phyloP scores from a whole-genome alignment of 257 asterid genomes.

The Fraxinus anomala region DNA sequence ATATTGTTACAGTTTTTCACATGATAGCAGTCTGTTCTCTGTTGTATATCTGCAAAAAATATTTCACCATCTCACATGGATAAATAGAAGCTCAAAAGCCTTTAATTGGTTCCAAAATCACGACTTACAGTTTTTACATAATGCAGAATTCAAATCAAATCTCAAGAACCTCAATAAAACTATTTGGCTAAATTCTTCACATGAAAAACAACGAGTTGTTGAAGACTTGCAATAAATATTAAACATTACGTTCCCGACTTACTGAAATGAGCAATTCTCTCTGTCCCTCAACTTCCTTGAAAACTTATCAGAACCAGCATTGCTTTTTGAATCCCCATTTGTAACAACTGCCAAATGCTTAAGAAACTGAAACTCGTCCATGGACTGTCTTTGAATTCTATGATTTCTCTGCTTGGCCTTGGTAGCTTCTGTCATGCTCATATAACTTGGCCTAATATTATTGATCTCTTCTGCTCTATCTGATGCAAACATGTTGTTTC shows the following conservation, averaged over 20 bases:
- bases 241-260: slow-evolving; percentile 3
- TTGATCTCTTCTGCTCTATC: slow-evolving; percentile 63
- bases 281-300: slow-evolving; percentile 39
- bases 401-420: slow-evolving; percentile 80
- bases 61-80: background rate
- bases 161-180: slow-evolving; percentile 3
- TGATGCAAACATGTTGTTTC: slow-evolving; percentile 44
- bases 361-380: slow-evolving; percentile 88
- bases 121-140: slow-evolving; percentile 34
- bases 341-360: slow-evolving; percentile 45
- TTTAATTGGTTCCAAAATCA: slow-evolving; percentile 28
- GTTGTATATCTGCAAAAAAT: background rate
- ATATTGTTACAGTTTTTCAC: background rate
- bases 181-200: slow-evolving; percentile 13
- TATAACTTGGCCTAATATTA: slow-evolving; percentile 62
- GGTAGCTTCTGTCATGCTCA: slow-evolving; percentile 88
- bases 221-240: slow-evolving; percentile 30
- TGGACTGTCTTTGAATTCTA: slow-evolving; percentile 58
- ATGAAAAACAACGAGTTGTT: slow-evolving; percentile 64
- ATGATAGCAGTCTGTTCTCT: background rate
- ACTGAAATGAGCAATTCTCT: slow-evolving; percentile 35
- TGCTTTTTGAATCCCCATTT: slow-evolving; percentile 54
- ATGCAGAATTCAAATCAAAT: slow-evolving; percentile 30
- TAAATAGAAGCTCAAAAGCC: slow-evolving; percentile 11
- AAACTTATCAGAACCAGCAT: slow-evolving; percentile 47